Evolutionary conservation across 768 basidiomycete genomes (phyloP).

Genomic region (Boletus coccyginus): DNA sequence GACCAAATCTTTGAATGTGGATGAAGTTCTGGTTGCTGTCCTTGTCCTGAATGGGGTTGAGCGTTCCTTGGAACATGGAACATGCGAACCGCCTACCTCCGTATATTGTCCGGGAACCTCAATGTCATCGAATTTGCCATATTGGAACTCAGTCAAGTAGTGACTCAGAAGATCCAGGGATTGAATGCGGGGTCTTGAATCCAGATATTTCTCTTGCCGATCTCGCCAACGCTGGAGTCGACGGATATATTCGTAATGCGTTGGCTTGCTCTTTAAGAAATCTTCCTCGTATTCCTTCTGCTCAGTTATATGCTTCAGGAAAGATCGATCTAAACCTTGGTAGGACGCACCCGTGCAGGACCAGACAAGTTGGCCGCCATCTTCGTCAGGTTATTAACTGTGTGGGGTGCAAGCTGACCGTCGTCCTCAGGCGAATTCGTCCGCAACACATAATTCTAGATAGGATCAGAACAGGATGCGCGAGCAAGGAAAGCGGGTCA

Average conservation of each 20-base stretch:
- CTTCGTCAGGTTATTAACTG: conserved; percentile 53
- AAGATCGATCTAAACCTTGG: neutral
- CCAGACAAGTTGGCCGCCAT: conserved; percentile 59
- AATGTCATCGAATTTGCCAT: conserved; percentile 95
- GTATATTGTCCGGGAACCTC: conserved; percentile 99
- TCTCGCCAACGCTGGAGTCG: conserved; percentile 93
- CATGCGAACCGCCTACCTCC: conserved; percentile 53
- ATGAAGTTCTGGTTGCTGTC: conserved; percentile 91
- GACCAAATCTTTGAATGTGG: conserved; percentile 85
- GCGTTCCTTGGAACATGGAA: neutral
- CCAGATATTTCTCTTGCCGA: conserved; percentile 80
- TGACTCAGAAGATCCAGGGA: conserved; percentile 85
- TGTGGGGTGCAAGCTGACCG: conserved; percentile 54
- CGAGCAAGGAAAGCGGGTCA: neutral
- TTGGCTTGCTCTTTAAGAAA: conserved; percentile 76
- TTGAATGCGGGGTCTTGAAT: conserved; percentile 78
- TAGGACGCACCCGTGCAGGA: conserved; percentile 50
- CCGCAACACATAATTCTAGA: conserved; percentile 66
- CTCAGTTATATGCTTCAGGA: conserved; percentile 1
- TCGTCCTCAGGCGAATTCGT: conserved; percentile 68
- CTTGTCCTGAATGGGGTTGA: conserved; percentile 66
- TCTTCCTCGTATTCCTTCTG: conserved; percentile 91
- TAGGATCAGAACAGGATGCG: neutral
- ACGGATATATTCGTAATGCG: conserved; percentile 82
- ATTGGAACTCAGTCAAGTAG: conserved; percentile 96